These are phyloP conservation scores for Serendipita indica DNA, from an alignment of 768 basidiomycete genomes.

Conservation along the genomic window DNA sequence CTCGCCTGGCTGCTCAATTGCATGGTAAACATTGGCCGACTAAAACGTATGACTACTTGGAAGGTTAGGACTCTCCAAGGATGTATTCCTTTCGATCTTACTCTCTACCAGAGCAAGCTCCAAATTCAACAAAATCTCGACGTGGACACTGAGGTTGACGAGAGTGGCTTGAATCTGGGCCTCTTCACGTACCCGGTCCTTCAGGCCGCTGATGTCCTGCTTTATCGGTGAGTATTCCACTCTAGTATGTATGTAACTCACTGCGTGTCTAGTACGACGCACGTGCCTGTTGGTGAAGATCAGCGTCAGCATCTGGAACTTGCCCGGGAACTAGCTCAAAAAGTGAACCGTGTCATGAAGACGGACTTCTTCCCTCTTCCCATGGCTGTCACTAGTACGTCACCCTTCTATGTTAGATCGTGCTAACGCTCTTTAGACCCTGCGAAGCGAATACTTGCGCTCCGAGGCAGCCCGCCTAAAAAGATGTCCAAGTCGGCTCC, in stretches of 20 bases:
- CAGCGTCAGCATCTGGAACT: conserved; percentile 91
- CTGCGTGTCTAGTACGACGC: conserved; percentile 49
- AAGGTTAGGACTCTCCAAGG: conserved; percentile 40
- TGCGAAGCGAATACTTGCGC: conserved; percentile 68
- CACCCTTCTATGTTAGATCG: not conserved
- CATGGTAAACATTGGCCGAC: conserved; percentile 63
- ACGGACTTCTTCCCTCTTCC: conserved; percentile 56
- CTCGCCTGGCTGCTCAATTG: conserved; percentile 84
- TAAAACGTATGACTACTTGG: conserved; percentile 92
- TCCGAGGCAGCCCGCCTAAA: conserved; percentile 60
- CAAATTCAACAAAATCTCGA: conserved; percentile 4
- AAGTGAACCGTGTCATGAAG: conserved; percentile 49
- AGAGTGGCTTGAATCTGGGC: conserved; percentile 68
- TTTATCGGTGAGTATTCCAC: conserved; percentile 50
- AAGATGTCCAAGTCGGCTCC: conserved; percentile 97
- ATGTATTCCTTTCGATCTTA: not conserved
- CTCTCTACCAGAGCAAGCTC: not conserved
- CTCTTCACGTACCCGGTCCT: conserved; percentile 86
- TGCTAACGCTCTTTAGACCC: conserved; percentile 35
- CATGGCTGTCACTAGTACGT: conserved; percentile 56
- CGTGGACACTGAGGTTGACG: conserved; percentile 37
- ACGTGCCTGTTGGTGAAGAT: conserved; percentile 94
- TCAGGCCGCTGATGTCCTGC: conserved; percentile 83
- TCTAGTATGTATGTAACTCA: not conserved
- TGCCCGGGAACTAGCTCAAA: conserved; percentile 64